These are phyloP conservation scores for Cinnamomum micranthum DNA, from an alignment of 164 flowering plant genomes.

Conservation along the genomic window DNA sequence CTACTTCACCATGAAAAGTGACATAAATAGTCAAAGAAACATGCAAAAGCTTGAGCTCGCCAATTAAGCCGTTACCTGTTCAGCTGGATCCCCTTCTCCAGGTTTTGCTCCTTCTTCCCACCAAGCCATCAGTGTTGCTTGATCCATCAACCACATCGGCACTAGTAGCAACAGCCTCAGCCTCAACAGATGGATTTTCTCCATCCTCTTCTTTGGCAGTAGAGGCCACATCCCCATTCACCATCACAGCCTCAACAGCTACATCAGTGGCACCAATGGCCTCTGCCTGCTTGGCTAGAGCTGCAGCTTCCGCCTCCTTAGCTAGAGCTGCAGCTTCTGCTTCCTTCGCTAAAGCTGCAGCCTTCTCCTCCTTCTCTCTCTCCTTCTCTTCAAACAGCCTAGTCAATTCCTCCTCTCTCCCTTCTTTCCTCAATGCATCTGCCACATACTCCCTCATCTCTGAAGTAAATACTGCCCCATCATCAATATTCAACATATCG, in stretches of 20 bases:
- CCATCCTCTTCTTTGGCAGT: slow-evolving; percentile 13
- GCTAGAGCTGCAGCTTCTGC: slow-evolving; percentile 32
- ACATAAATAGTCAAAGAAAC: background rate
- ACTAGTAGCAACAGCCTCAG: background rate
- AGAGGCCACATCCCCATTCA: slow-evolving; percentile 7
- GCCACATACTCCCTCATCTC: slow-evolving; percentile 67
- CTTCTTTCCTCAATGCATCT: slow-evolving; percentile 59
- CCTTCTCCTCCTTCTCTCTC: slow-evolving; percentile 51
- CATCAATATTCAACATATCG: slow-evolving; percentile 52
- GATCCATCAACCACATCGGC: slow-evolving; percentile 3
- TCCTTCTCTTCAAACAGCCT: slow-evolving; percentile 72
- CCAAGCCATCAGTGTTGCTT: background rate
- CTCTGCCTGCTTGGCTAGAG: slow-evolving; percentile 13
- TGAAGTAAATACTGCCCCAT: slow-evolving; percentile 37
- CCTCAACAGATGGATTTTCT: slow-evolving; percentile 8
- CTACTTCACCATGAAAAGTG: background rate
- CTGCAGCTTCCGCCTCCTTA: slow-evolving; percentile 30
- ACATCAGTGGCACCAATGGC: slow-evolving; percentile 5
- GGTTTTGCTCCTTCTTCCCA: background rate
- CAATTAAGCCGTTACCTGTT: slow-evolving; percentile 3
- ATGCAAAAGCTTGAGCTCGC: background rate
- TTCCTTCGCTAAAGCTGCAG: slow-evolving; percentile 29
- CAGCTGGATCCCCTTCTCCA: slow-evolving; percentile 6
- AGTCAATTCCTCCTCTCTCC: slow-evolving; percentile 71
- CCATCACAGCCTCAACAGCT: slow-evolving; percentile 14